phyloP scores from a whole-genome alignment of 805 yeast genomes.

The Candida manassasensis region DNA sequence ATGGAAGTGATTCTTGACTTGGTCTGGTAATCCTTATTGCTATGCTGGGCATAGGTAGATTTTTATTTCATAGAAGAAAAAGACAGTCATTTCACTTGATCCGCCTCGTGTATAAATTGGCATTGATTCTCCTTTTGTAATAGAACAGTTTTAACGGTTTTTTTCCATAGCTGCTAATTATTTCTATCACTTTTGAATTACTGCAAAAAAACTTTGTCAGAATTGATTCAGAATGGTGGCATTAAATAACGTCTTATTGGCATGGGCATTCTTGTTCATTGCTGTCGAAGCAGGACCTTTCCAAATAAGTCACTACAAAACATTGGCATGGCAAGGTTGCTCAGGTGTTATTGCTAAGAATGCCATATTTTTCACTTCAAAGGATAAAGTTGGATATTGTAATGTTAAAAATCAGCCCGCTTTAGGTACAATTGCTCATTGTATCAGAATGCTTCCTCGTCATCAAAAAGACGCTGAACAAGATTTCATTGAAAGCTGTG shows the following conservation, averaged over 20 bases:
- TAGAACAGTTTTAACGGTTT: too few species aligned
- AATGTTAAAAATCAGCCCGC: constrained; percentile 32
- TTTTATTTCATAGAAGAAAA: too few species aligned
- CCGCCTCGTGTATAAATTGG: too few species aligned
- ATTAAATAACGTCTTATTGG: neutral
- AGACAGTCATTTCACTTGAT: too few species aligned
- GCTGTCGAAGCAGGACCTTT: too few species aligned
- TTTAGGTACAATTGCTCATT: constrained; percentile 35
- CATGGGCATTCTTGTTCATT: neutral
- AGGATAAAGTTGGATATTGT: constrained; percentile 29
- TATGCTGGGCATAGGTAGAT: too few species aligned
- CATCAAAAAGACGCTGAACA: constrained; percentile 17
- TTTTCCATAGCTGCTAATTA: neutral
- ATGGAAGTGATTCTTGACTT: too few species aligned
- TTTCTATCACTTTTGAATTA: neutral
- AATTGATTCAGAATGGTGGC: neutral
- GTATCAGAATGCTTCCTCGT: constrained; percentile 21
- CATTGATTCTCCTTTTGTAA: too few species aligned
- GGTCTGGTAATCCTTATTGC: too few species aligned
- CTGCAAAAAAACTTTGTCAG: constrained; percentile 1
- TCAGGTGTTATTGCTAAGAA: constrained; percentile 17
- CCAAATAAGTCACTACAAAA: too few species aligned
- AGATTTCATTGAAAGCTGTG: constrained; percentile 21
- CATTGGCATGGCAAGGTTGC: constrained; percentile 26
- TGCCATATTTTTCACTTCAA: constrained; percentile 20